Base-by-base conservation (phyloP, 192 early-diverging fungal genomes). In the Chytriomyces hyalinus region DNA sequence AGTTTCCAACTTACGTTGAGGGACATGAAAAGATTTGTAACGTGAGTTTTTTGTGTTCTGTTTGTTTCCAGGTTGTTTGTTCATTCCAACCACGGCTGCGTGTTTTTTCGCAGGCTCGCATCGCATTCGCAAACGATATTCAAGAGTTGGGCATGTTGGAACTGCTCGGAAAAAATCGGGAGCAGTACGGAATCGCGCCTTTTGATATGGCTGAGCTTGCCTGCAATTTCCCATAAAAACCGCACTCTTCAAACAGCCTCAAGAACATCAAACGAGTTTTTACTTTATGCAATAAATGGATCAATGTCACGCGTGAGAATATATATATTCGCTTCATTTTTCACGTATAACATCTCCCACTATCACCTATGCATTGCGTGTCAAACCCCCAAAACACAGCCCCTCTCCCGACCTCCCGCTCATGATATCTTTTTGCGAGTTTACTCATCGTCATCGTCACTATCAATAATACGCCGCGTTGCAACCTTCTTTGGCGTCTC, bases 391-490 rank as follows among this genome's bases (percentile, higher is more conserved):
- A 36, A 36, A 36, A 36, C 36, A 36, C 36, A 36, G 4, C 36
- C 36, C 36, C 1, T 36, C 36, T 36, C 36, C 36, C 36, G 0
- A 36, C 36, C 36, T 36, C 36, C 36, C 36, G 36, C 36, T 0
- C 36, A 36, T 36, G 36, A 36, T 36, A n/a, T 36, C 36, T 1
- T 36, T 36, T 36, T 36, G 36, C 36, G 4, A 36, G 24, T 49
- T 70, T 59, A 70, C 65, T 80, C 44, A 62, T 84, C 83, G 4
- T 84, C 83, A 49, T 84, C 83, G 44, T 75, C 72, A 45, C 66
- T 70, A 50, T 80, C 80, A 75, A 84, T 75, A 43, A 83, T 78
- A 49, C 80, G 78, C 43, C 83, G 79, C 57, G 76, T 79, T 22
- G 59, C 75, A 24, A 50, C 49, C 46, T 48, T 60, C 65, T 59